These are phyloP conservation scores for Musa itinerans DNA, from an alignment of 176 grass and related monocot genomes.

Conservation along the genomic window DNA sequence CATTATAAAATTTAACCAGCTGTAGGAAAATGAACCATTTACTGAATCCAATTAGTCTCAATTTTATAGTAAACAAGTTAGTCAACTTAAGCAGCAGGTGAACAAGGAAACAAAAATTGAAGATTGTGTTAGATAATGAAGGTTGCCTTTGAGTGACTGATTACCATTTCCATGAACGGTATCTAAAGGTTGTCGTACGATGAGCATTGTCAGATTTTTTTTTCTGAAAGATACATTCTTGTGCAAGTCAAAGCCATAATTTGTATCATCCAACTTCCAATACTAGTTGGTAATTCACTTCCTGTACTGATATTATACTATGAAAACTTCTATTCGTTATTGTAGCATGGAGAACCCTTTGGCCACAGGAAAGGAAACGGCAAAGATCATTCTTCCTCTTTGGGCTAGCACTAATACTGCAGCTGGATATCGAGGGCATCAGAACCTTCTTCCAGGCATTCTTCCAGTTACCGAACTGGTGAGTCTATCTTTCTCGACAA, in stretches of 20 bases:
- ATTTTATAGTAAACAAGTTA: too few relatives aligned
- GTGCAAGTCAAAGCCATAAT: not conserved
- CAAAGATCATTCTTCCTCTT: slow-evolving; percentile 96
- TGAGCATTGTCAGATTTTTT: not conserved
- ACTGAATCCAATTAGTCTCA: too few relatives aligned
- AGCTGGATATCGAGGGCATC: slow-evolving; percentile 84
- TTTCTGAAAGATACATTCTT: too few relatives aligned
- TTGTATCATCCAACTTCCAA: not conserved
- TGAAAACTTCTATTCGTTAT: not conserved
- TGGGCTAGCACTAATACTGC: slow-evolving; percentile 74
- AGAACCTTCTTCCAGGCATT: slow-evolving; percentile 84
- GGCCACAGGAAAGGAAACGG: slow-evolving; percentile 88
- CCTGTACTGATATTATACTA: not conserved
- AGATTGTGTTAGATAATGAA: too few relatives aligned
- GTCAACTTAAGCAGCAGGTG: too few relatives aligned
- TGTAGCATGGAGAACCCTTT: slow-evolving; percentile 85
- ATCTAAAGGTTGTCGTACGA: not conserved
- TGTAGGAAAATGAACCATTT: too few relatives aligned
- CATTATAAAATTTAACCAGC: too few relatives aligned
- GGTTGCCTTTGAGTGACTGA: too few relatives aligned
- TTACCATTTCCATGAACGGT: too few relatives aligned
- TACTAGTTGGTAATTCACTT: not conserved
- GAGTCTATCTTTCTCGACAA: slow-evolving; percentile 1
- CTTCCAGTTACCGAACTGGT: slow-evolving; percentile 87
- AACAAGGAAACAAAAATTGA: too few relatives aligned